Base-by-base conservation (phyloP, 148 eudicot species). In the Rhododendron henanense region DNA sequence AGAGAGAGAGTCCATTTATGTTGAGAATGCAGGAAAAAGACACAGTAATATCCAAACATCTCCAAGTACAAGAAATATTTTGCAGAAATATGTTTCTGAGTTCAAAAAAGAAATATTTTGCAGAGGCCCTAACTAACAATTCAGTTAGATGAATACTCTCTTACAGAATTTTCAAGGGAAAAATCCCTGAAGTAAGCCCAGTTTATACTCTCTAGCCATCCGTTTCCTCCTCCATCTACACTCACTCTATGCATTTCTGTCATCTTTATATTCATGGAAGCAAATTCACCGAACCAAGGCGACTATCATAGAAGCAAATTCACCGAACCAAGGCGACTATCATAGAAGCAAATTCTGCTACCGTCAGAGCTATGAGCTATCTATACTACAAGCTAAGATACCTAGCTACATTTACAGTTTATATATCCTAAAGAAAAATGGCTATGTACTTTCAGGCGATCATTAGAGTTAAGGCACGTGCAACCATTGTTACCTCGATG, bases 401-500 rank as follows among this genome's bases (percentile, higher is more conserved):
- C 44, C 44, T 41, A 31, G 31, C 31, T 31, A 41, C 44, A 41
- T 41, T 41, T 41, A 5, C 44, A 41, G 44, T 41, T 5, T 41
- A 31, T 31, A 31, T 31, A 5, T 41, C 44, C 44, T 41, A 79
- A 69, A 23, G n/a, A 44, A 78, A 69, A 82, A 57, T 50, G 85
- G 33, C 50, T 51, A 47, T 69, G 31, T 79, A 63, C 73, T 45
- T 82, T 59, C 84, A 59, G 10, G 28, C 35, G 10, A 21, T 44
- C 86, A 87, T 81, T 85, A 59, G 63, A 9, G 71, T 33, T 44
- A 63, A 48, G 39, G 37, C 45, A 81, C 45, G 5, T 3, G 9
- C 18, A 63, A 81, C 81, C 45, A 19, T 33, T 2, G 44, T 84
- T 87, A 89, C 89, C 88, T 88, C 5, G 87, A 86, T n/a, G 84